Percentiles rank a stretch among this genome's conserved stretches.
These are phyloP conservation scores for Magnaporthiopsis rhizophila DNA, from an alignment of 2,329 filamentous ascomycete species.

Conservation along the genomic window DNA sequence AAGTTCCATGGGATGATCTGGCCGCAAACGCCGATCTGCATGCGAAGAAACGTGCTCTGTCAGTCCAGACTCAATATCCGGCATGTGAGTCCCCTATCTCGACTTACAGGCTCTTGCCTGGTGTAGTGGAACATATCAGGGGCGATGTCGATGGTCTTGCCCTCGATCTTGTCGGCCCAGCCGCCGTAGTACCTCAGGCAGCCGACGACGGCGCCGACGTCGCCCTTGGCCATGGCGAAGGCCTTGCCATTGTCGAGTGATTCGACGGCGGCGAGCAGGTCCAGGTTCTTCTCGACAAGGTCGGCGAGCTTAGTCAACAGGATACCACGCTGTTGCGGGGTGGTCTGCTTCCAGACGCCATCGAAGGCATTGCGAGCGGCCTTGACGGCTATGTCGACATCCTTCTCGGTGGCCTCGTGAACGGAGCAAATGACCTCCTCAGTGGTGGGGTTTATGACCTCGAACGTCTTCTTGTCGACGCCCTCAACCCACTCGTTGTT, in stretches of 20 bases:
- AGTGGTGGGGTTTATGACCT: conserved; percentile 81
- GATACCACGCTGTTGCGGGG: conserved; percentile 63
- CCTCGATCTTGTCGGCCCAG: conserved; percentile 86
- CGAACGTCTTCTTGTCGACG: conserved; percentile 82
- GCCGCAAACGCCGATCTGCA: conserved; percentile 64
- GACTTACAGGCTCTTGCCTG: conserved; percentile 60
- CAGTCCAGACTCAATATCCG: not conserved
- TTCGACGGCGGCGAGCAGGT: conserved; percentile 74
- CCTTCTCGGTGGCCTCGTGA: conserved; percentile 80
- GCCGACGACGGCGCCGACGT: conserved; percentile 59
- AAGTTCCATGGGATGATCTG: conserved; percentile 92
- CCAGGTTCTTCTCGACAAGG: conserved; percentile 68
- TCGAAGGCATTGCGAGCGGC: conserved; percentile 84
- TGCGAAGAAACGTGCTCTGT: not conserved
- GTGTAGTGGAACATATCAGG: conserved; percentile 80
- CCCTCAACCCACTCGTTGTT: conserved; percentile 85
- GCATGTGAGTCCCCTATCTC: not conserved
- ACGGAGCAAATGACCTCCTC: conserved; percentile 81
- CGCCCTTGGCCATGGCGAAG: conserved; percentile 65
- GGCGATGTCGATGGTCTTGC: conserved; percentile 76
- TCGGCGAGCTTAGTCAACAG: conserved; percentile 71
- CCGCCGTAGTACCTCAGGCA: conserved; percentile 82
- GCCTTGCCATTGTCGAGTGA: conserved; percentile 85
- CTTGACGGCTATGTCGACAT: conserved; percentile 70
- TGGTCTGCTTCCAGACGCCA: conserved; percentile 57